Evolutionary conservation across 129 eudicot species (phyloP), one percentile per base, ranked within the genome.

Genomic region (Erigeron canadensis): DNA sequence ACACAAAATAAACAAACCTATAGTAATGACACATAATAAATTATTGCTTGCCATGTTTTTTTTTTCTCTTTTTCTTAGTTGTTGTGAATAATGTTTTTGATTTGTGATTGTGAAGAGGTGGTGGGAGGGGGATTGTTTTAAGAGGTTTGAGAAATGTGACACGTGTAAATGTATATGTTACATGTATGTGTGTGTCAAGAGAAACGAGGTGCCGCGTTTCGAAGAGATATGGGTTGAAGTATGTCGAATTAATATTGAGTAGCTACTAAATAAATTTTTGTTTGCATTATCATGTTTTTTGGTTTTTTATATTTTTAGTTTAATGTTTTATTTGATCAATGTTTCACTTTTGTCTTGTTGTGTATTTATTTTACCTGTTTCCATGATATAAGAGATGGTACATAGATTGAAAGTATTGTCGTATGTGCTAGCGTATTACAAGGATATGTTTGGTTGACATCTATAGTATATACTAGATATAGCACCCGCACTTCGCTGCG

Each of bases 181-280:
- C 3, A 76, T 45, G 69, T 21, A 10, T 28, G 69, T 47, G 53
- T 68, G 80, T 76, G 80, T 75, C 80, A 76, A 60, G 37, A 8
- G 44, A 4, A 45, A 19, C 54, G 63, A 63, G 4, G 34, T 67
- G 80, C 80, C 80, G 80, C 80, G 80, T 76, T 59, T 59, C 45
- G 46, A 17, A 58, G 57, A 65, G 19, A 23, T 45, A 7, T 8
- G 12, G 48, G 50, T 34, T 38, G n/a, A 7, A 37, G 65, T 68
- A 62, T 16, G 71, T 39, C 41, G 77, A 73, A 63, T 62, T 62
- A 55, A 63, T 21, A 23, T 4, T 72, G 77, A 28, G 34, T 28
- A 1, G 2, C 2, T 23, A 28, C 34, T 28, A 28, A 3, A 28
- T 28, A n/a, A n/a, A n/a, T n/a, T 61, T 17, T 60, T 61, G 48